Percentiles rank a stretch among this genome's conserved stretches.
Evolutionary conservation across 2,329 filamentous ascomycete genomes (phyloP).

Genomic region (Cryphonectria carpinicola): DNA sequence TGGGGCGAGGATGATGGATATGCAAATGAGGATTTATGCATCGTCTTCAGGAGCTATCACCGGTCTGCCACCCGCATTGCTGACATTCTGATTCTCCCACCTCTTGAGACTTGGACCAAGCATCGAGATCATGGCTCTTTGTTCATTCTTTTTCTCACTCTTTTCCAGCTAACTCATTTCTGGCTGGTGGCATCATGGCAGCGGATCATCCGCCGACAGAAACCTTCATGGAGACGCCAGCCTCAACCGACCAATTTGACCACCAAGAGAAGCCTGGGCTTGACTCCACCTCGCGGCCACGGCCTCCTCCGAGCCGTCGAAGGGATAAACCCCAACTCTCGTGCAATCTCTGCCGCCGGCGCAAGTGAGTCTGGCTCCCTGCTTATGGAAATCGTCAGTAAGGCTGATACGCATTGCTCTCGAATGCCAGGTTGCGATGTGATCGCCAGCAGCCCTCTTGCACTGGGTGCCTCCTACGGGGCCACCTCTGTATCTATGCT

Average conservation of each 20-base stretch:
- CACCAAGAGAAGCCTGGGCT: background rate
- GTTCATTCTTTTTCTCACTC: background rate
- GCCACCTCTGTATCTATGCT: conserved; percentile 30
- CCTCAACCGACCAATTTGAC: background rate
- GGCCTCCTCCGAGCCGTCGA: conserved; percentile 27
- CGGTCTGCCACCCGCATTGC: background rate
- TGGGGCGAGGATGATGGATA: background rate
- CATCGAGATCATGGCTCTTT: background rate
- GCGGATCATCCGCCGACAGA: background rate
- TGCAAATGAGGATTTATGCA: background rate
- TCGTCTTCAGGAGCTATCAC: background rate
- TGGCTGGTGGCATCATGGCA: background rate
- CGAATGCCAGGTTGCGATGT: conserved; percentile 32
- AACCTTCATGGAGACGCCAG: background rate
- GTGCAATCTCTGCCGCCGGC: conserved; percentile 37
- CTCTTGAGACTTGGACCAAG: background rate
- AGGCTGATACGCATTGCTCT: conserved; percentile 8
- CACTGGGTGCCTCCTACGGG: conserved; percentile 29
- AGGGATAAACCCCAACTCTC: conserved; percentile 38
- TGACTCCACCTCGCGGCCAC: background rate
- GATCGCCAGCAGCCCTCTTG: conserved; percentile 34
- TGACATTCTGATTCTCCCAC: background rate
- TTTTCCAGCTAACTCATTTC: background rate
- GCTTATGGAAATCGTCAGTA: background rate
- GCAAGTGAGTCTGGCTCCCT: conserved; percentile 35